Percentiles rank a stretch among this genome's conserved stretches.
Conservation (phyloP, 495 filamentous ascomycete genomes). For the Hypoxylon fragiforme region DNA sequence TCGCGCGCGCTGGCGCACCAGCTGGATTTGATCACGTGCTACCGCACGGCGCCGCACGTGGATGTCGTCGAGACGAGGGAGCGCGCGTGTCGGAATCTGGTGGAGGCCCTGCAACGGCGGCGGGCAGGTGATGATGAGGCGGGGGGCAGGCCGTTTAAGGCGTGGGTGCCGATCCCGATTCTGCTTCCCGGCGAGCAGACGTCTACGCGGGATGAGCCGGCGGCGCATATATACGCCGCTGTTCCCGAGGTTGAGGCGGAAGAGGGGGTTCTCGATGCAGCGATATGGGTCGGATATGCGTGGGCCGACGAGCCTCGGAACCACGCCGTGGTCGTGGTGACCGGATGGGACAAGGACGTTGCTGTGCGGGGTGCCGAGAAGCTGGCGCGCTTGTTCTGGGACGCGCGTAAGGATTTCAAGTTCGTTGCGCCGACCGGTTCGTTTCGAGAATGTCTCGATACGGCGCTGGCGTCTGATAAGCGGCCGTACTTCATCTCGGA, state of each 20-base stretch:
- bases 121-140: conserved; percentile 17
- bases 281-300: conserved; percentile 63
- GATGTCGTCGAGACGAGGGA: conserved; percentile 57
- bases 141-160: conserved; percentile 55
- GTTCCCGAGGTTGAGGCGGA: conserved; percentile 49
- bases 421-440: conserved; percentile 60
- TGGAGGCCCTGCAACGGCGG: conserved; percentile 44
- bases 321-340: conserved; percentile 55
- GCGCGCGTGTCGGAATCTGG: conserved; percentile 57
- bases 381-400: conserved; percentile 57
- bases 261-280: conserved; percentile 54
- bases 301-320: conserved; percentile 64
- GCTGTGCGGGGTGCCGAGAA: conserved; percentile 46
- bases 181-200: conserved; percentile 62
- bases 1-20: conserved; percentile 55
- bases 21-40: conserved; percentile 59
- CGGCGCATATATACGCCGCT: conserved; percentile 55
- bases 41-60: conserved; percentile 59
- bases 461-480: conserved; percentile 47
- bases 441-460: conserved; percentile 53
- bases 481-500: conserved; percentile 63
- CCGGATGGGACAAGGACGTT: conserved; percentile 51
- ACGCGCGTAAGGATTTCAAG: conserved; percentile 49
- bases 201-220: conserved; percentile 59
- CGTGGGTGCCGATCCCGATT: conserved; percentile 59